These are phyloP conservation scores for Eleusine indica DNA, from an alignment of 176 grass and related monocot species.

Conservation along the genomic window DNA sequence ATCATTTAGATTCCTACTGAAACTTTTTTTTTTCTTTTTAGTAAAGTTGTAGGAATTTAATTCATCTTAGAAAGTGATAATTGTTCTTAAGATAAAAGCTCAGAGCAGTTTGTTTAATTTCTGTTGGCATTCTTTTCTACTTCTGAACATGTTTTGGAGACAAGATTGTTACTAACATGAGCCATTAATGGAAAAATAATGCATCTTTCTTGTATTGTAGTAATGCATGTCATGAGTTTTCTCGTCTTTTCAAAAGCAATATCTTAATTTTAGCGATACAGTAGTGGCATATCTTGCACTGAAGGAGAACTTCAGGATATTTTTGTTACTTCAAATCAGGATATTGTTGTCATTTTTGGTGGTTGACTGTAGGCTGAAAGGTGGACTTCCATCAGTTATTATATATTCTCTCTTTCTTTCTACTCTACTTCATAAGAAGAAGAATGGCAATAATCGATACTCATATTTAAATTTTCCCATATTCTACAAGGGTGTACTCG, in stretches of 20 bases:
- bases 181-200: not conserved
- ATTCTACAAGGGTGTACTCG: not conserved
- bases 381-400: not conserved
- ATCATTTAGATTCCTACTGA: not conserved
- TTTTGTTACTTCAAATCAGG: not conserved
- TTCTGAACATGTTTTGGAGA: not conserved
- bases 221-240: not conserved
- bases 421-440: not conserved
- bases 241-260: not conserved
- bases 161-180: not conserved
- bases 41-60: not conserved
- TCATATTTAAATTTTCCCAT: not conserved
- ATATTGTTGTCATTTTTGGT: constrained; percentile 20
- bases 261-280: not conserved
- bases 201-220: not conserved
- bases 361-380: not conserved
- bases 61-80: constrained; percentile 2
- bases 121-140: not conserved
- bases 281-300: not conserved
- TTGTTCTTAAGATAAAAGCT: not conserved
- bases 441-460: not conserved
- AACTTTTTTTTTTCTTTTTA: not conserved
- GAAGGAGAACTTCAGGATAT: not conserved
- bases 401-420: constrained; percentile 2
- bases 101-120: not conserved